Base-by-base conservation (phyloP, 2,329 filamentous ascomycete genomes). In the Periconia digitata region DNA sequence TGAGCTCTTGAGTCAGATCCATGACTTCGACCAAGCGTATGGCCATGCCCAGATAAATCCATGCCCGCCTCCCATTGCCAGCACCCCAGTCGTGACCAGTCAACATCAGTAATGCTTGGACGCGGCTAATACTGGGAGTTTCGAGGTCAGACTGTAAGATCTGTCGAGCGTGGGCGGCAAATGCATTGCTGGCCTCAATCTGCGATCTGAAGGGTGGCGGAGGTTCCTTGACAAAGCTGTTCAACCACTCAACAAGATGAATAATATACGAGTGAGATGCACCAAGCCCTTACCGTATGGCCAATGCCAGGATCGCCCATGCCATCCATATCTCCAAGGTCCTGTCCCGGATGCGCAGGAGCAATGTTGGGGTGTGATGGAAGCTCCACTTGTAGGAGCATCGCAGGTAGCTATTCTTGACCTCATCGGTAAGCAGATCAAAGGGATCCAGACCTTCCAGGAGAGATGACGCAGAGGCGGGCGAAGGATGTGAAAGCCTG, bases 61-160 rank as follows among this genome's bases (percentile, higher is more conserved):
- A 73, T 0, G 71, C 71, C 34, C 69, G 52, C 18, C 69, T 56
- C 2, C 71, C 71, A 34, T 73, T 74, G 50, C 72, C 76, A 45
- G 73, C 77, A 48, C 66, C 72, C 72, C 75, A 77, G 46, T 75
- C 72, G 44, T 76, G 72, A n/a, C 72, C 73, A 0, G 74, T 75
- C 18, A 77, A 49, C 63, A 77, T 71, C 43, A 76, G 55, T 40
- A 73, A 58, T 13, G 69, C 68, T 50, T 73, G 71, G 13, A 73
- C 70, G 45, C 69, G 66, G 51, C 64, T 67, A 45, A 72, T 64
- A 50, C 61, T 69, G 16, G 71, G 70, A 17, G 66, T 69, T 54
- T 72, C 71, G 52, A 73, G 64, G 51, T 70, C 67, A 29, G 58
- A 64, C 50, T 72, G 69, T n/a, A 73, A 61, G 27, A 72, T 67